phyloP scores from a whole-genome alignment of 768 basidiomycete genomes.

The Pholiota microspora region DNA sequence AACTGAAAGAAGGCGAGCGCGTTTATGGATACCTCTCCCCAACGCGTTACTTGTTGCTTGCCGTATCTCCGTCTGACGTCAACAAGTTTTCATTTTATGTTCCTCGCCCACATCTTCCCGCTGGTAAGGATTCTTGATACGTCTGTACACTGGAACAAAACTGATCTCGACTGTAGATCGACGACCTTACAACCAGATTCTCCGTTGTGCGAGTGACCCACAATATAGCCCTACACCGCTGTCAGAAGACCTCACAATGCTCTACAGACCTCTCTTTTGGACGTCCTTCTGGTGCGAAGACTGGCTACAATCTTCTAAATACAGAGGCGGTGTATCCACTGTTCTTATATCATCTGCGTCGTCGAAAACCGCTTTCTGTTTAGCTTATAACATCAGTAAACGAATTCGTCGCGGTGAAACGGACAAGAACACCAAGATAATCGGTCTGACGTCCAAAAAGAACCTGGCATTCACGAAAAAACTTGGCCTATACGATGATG shows the following conservation, averaged over 20 bases:
- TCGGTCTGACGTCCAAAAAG: constrained; percentile 60
- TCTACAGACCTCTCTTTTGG: constrained; percentile 74
- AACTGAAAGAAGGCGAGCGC: constrained; percentile 52
- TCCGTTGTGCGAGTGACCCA: constrained; percentile 54
- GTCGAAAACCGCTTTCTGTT: constrained; percentile 69
- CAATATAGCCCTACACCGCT: constrained; percentile 46
- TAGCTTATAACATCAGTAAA: constrained; percentile 58
- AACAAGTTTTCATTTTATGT: constrained; percentile 57
- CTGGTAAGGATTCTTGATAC: constrained; percentile 36
- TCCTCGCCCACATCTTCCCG: constrained; percentile 58
- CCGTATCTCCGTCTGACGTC: constrained; percentile 48
- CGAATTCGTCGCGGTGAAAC: constrained; percentile 33
- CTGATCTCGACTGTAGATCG: constrained; percentile 38
- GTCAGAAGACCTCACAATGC: constrained; percentile 65
- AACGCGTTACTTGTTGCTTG: constrained; percentile 51
- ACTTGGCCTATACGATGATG: constrained; percentile 55
- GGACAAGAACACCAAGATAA: constrained; percentile 30
- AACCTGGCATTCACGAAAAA: constrained; percentile 54
- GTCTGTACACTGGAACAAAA: constrained; percentile 10
- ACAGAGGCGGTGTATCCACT: constrained; percentile 43
- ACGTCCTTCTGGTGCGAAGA: constrained; percentile 77
- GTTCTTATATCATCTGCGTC: constrained; percentile 70
- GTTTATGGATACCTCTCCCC: constrained; percentile 67
- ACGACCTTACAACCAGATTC: constrained; percentile 66
- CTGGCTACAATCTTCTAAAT: constrained; percentile 53